Percentiles rank a stretch among this genome's conserved stretches.
Evolutionary conservation across 805 yeast species (phyloP).

Genomic region (Grigorovia transvaalensis): DNA sequence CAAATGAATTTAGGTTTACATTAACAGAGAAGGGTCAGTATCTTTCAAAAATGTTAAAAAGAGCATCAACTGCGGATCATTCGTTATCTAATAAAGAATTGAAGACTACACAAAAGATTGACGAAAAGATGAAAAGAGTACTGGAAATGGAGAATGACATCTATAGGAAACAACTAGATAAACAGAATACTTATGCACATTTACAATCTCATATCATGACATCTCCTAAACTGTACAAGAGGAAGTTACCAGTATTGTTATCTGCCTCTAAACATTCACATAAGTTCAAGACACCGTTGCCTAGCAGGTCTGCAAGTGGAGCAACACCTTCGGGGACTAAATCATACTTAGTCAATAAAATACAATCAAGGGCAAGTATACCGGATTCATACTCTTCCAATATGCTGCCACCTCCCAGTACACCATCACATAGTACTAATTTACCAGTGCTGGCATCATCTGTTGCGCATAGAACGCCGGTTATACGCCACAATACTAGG

Average conservation of each 20-base stretch:
- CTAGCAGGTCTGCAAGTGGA: constrained; percentile 6
- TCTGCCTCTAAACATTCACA: constrained; percentile 17
- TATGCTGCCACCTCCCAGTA: constrained; percentile 4
- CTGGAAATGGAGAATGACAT: constrained; percentile 16
- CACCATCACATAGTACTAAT: constrained; percentile 13
- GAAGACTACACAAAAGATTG: constrained; percentile 11
- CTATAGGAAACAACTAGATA: constrained; percentile 8
- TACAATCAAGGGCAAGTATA: constrained; percentile 3
- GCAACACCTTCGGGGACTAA: constrained; percentile 16
- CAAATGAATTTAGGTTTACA: constrained; percentile 17
- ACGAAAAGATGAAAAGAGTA: constrained; percentile 20
- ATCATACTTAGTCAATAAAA: constrained; percentile 23
- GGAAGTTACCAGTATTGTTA: constrained; percentile 24
- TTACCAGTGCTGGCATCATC: constrained; percentile 5
- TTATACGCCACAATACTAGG: neutral
- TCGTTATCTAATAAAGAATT: constrained; percentile 3
- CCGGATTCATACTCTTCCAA: neutral
- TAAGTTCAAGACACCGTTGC: constrained; percentile 23
- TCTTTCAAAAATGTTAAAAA: constrained; percentile 12
- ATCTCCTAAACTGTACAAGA: constrained; percentile 20
- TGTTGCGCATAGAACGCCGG: constrained; percentile 3
- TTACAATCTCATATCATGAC: constrained; percentile 22
- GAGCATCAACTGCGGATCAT: constrained; percentile 11
- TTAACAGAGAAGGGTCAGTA: constrained; percentile 30
- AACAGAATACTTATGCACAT: constrained; percentile 22